A percentile compares a stretch with the other conserved stretches of the same genome.
These are phyloP conservation scores for Botrytis sinoallii DNA, from an alignment of 2,329 filamentous ascomycete species.

Conservation along the genomic window DNA sequence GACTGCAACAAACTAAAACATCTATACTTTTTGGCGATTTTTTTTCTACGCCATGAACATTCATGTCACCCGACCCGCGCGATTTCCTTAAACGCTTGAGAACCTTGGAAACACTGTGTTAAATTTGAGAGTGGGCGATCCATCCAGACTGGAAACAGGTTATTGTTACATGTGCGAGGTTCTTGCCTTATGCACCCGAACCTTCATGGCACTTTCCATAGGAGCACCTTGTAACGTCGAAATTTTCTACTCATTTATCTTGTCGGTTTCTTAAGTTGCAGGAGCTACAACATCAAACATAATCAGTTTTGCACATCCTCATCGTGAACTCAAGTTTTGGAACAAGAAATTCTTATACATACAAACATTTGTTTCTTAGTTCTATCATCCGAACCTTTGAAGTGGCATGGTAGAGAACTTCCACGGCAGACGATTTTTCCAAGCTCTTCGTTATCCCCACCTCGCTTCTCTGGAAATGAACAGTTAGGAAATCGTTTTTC, in stretches of 20 bases:
- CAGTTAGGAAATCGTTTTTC: neutral
- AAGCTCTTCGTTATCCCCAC: neutral
- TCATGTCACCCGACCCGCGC: accelerated
- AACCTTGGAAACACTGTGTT: neutral
- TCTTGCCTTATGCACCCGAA: neutral
- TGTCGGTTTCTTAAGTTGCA: neutral
- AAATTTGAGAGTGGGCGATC: neutral
- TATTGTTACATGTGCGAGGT: neutral
- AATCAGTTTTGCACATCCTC: neutral
- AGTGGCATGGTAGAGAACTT: neutral
- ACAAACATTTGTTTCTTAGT: neutral
- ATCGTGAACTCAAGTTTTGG: neutral
- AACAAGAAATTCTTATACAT: neutral
- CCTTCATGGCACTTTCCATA: neutral
- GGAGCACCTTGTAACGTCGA: neutral
- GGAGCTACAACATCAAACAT: neutral
- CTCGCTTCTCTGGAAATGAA: neutral
- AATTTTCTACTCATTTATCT: neutral
- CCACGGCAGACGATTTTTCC: neutral
- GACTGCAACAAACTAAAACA: neutral
- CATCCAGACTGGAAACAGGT: neutral
- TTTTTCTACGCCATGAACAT: neutral
- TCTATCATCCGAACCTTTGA: neutral
- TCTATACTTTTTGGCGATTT: neutral
- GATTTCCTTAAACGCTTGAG: neutral